Percentiles rank a stretch among this genome's conserved stretches.
These are phyloP conservation scores for Nothophoma quercina DNA, from an alignment of 2,329 filamentous ascomycete species.

Conservation along the genomic window DNA sequence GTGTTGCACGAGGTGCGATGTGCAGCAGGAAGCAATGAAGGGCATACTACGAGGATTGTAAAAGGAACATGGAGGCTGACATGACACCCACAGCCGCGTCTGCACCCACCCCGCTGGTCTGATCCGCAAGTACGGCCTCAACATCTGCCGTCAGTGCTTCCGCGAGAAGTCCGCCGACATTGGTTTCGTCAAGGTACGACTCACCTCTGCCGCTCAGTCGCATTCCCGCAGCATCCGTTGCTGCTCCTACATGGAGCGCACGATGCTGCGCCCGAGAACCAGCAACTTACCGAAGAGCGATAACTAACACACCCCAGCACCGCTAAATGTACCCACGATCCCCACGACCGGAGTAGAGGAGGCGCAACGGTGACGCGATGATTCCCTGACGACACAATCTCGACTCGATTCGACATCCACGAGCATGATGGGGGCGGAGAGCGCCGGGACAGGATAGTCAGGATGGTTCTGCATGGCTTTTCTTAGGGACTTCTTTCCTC, in stretches of 20 bases:
- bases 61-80: conserved; percentile 37
- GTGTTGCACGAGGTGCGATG: not conserved
- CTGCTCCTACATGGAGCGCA: not conserved
- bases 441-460: conserved; percentile 27
- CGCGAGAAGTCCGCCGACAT: conserved; percentile 72
- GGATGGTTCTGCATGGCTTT: conserved; percentile 37
- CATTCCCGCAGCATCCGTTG: not conserved
- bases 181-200: conserved; percentile 71
- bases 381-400: conserved; percentile 38
- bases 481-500: conserved; percentile 26
- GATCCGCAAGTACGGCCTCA: conserved; percentile 99
- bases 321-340: conserved; percentile 41
- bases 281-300: not conserved
- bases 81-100: conserved; percentile 67
- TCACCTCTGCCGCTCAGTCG: not conserved
- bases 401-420: conserved; percentile 26
- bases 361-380: conserved; percentile 41
- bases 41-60: conserved; percentile 1
- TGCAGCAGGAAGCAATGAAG: conserved; percentile 15
- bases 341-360: conserved; percentile 36
- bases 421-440: conserved; percentile 23
- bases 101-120: conserved; percentile 98
- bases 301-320: conserved; percentile 38
- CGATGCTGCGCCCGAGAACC: not conserved
- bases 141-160: conserved; percentile 79